A percentile compares a stretch with the other conserved stretches of the same genome.
Evolutionary conservation across 805 yeast species (phyloP).

Genomic region (Metschnikowia anglica): DNA sequence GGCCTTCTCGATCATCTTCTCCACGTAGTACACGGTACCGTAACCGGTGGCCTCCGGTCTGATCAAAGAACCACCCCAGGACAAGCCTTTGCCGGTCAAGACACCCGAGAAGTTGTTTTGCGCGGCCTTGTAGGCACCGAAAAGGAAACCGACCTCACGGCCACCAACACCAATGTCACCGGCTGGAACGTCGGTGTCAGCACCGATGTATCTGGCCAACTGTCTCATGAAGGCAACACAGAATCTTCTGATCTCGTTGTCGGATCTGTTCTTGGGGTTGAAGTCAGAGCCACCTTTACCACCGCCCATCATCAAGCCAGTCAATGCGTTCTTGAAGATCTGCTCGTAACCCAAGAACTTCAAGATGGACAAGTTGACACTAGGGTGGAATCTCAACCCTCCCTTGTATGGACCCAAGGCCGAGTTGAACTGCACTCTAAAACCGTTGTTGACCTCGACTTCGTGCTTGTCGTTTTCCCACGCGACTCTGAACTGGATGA

Average conservation of each 20-base stretch:
- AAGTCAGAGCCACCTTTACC: constrained; percentile 99
- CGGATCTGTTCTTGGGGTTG: constrained; percentile 93
- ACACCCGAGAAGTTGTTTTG: constrained; percentile 96
- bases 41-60: constrained; percentile 99
- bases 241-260: constrained; percentile 93
- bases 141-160: constrained; percentile 89
- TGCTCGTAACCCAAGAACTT: constrained; percentile 98
- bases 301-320: constrained; percentile 98
- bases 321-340: constrained; percentile 95
- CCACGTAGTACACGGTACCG: constrained; percentile 95
- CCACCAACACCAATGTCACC: constrained; percentile 99
- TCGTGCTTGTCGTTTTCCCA: constrained; percentile 97
- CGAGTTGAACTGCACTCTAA: constrained; percentile 97
- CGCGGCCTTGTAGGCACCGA: constrained; percentile 93
- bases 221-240: constrained; percentile 95
- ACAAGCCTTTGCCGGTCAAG: constrained; percentile 94
- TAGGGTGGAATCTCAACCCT: constrained; percentile 96
- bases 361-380: constrained; percentile 91
- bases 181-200: constrained; percentile 97
- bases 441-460: constrained; percentile 93
- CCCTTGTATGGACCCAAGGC: constrained; percentile 99
- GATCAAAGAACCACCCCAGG: constrained; percentile 99
- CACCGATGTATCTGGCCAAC: constrained; percentile 93
- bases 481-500: constrained; percentile 93
- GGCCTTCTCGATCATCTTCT: constrained; percentile 95